Percentiles rank a stretch among this genome's conserved stretches.
These are phyloP conservation scores for Lactarius sp. DNA, from an alignment of 768 basidiomycete species.

Conservation along the genomic window DNA sequence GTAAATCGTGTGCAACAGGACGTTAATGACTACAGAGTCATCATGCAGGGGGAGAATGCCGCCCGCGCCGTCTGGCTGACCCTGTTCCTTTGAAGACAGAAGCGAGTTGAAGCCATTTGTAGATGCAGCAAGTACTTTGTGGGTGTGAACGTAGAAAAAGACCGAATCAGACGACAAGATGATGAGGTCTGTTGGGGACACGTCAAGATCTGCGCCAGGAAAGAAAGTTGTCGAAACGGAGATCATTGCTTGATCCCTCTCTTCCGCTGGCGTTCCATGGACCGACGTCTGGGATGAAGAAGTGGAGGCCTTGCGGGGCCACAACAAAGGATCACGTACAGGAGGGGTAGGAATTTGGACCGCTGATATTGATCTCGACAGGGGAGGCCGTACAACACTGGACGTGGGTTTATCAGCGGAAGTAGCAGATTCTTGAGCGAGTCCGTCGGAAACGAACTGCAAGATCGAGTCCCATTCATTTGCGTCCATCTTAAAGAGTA, in stretches of 20 bases:
- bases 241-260: slow-evolving; percentile 47
- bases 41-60: slow-evolving; percentile 58
- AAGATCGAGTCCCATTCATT: slow-evolving; percentile 59
- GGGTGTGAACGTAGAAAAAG: slow-evolving; percentile 76
- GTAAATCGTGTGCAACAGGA: slow-evolving; percentile 70
- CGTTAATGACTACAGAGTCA: slow-evolving; percentile 57
- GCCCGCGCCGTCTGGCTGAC: slow-evolving; percentile 38
- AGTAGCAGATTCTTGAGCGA: slow-evolving; percentile 27
- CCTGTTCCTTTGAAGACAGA: slow-evolving; percentile 42
- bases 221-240: slow-evolving; percentile 82
- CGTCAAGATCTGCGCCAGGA: slow-evolving; percentile 55
- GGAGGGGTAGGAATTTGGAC: slow-evolving; percentile 52
- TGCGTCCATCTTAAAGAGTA: slow-evolving; percentile 36
- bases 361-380: slow-evolving; percentile 14
- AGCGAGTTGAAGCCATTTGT: slow-evolving; percentile 58
- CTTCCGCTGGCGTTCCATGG: slow-evolving; percentile 33
- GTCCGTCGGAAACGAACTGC: slow-evolving; percentile 51
- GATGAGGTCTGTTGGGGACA: slow-evolving; percentile 56
- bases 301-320: slow-evolving; percentile 6
- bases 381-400: slow-evolving; percentile 25
- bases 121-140: slow-evolving; percentile 54
- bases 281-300: slow-evolving; percentile 31
- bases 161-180: slow-evolving; percentile 71
- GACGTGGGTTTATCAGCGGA: slow-evolving; percentile 38
- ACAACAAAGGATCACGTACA: slow-evolving; percentile 36